A percentile compares a stretch with the other conserved stretches of the same genome.
These are phyloP conservation scores for Pleurotus citrinopileatus DNA, from an alignment of 768 basidiomycete species.

Conservation along the genomic window DNA sequence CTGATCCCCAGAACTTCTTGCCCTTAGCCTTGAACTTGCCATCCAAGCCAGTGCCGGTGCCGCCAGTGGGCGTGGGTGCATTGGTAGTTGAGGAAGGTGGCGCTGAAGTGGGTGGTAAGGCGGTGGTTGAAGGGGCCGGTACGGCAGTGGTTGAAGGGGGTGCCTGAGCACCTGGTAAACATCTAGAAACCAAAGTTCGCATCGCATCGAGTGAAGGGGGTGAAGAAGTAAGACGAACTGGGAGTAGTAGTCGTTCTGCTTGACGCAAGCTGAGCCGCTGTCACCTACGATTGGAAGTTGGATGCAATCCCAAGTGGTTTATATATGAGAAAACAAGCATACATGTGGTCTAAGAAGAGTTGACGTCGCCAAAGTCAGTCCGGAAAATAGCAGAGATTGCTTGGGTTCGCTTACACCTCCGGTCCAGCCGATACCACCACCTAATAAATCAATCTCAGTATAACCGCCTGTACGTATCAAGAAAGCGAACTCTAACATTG, in stretches of 20 bases:
- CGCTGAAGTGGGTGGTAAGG: background rate
- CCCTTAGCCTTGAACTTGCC: constrained; percentile 28
- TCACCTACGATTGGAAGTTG: constrained; percentile 21
- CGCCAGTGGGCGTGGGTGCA: constrained; percentile 12
- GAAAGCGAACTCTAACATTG: constrained; percentile 23
- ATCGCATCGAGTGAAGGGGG: no score
- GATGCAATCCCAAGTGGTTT: background rate
- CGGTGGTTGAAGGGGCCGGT: constrained; percentile 7
- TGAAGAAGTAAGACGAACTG: constrained; percentile 19
- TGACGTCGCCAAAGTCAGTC: background rate
- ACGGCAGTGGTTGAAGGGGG: constrained; percentile 8
- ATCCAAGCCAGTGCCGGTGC: constrained; percentile 21
- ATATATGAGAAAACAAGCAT: background rate
- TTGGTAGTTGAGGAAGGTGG: background rate
- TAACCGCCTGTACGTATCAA: constrained; percentile 17
- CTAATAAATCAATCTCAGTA: background rate
- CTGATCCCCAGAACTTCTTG: constrained; percentile 34
- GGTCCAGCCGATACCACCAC: constrained; percentile 21
- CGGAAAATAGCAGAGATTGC: background rate
- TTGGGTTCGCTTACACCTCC: constrained; percentile 20
- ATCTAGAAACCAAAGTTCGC: background rate
- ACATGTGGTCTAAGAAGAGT: background rate
- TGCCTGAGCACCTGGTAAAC: constrained; percentile 9
- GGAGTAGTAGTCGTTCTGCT: constrained; percentile 28
- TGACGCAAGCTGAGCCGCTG: constrained; percentile 24